A percentile compares a stretch with the other conserved stretches of the same genome.
Evolutionary conservation across 2,329 filamentous ascomycete genomes (phyloP).

Genomic region (Fusarium fujikuroi): DNA sequence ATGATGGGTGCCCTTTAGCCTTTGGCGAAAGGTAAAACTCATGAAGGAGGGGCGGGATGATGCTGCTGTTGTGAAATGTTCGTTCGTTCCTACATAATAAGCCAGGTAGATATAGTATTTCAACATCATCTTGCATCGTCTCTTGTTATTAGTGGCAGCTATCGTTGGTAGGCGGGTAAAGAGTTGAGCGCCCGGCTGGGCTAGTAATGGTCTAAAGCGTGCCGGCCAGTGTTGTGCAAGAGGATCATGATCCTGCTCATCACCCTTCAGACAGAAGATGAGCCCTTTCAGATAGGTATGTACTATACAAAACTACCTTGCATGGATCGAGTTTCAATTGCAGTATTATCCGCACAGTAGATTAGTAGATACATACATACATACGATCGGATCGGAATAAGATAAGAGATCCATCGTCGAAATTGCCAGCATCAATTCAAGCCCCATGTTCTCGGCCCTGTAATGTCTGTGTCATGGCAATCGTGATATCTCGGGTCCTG

Average conservation of each 20-base stretch:
- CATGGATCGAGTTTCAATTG: constrained; percentile 13
- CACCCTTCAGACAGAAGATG: not conserved
- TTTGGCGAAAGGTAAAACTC: constrained; percentile 19
- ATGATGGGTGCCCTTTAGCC: not conserved
- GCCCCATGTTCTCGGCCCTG: constrained; percentile 10
- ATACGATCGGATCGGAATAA: constrained; percentile 30
- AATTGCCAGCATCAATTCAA: constrained; percentile 8
- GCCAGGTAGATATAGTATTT: not conserved
- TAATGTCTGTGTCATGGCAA: constrained; percentile 6
- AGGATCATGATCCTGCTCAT: constrained; percentile 27
- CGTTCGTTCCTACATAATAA: not conserved
- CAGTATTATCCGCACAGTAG: not conserved
- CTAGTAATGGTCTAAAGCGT: constrained; percentile 11
- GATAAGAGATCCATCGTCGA: constrained; percentile 6
- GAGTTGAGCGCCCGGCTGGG: not conserved
- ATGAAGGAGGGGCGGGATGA: constrained; percentile 30
- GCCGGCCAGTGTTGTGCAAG: constrained; percentile 3
- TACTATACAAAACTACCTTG: not conserved
- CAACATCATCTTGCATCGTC: too few species aligned
- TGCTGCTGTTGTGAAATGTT: constrained; percentile 23
- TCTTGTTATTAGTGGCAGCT: too few species aligned
- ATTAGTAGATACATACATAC: not conserved
- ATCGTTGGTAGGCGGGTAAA: not conserved
- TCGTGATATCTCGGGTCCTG: constrained; percentile 5
- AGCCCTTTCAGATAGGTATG: not conserved